phyloP scores from a whole-genome alignment of 345 rosid species.

The Rhodomyrtus tomentosa region DNA sequence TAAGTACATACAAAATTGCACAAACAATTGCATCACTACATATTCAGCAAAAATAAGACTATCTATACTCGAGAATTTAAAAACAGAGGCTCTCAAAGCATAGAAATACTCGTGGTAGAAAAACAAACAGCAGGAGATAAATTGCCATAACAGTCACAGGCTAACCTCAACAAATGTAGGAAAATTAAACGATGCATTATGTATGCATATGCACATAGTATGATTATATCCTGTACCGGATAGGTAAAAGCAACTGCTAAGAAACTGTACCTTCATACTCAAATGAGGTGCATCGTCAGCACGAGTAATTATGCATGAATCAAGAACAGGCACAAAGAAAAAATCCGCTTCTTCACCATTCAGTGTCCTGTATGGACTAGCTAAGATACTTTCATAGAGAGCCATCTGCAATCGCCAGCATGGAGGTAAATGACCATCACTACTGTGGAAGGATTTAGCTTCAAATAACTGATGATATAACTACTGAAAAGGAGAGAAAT shows the following conservation, averaged over 20 bases:
- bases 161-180: not conserved
- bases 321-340: constrained; percentile 98
- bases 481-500: not conserved
- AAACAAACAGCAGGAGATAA: not conserved
- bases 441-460: not conserved
- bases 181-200: not conserved
- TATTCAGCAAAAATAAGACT: not conserved
- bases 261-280: constrained; percentile 43
- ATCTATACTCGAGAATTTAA: not conserved
- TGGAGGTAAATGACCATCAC: not conserved
- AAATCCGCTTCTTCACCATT: constrained; percentile 95
- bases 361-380: constrained; percentile 70
- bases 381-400: constrained; percentile 79
- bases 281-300: constrained; percentile 93
- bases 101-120: not conserved
- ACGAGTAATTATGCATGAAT: constrained; percentile 87
- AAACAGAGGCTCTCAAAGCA: not conserved
- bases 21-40: not conserved
- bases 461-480: not conserved
- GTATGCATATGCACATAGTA: not conserved
- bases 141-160: not conserved
- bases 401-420: constrained; percentile 54
- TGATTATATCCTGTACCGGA: not conserved
- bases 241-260: not conserved
- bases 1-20: constrained; percentile 1